Evolutionary conservation across 2,329 filamentous ascomycete species (phyloP), one percentile per base, ranked within the genome.

Genomic region (Sclerotinia minor): DNA sequence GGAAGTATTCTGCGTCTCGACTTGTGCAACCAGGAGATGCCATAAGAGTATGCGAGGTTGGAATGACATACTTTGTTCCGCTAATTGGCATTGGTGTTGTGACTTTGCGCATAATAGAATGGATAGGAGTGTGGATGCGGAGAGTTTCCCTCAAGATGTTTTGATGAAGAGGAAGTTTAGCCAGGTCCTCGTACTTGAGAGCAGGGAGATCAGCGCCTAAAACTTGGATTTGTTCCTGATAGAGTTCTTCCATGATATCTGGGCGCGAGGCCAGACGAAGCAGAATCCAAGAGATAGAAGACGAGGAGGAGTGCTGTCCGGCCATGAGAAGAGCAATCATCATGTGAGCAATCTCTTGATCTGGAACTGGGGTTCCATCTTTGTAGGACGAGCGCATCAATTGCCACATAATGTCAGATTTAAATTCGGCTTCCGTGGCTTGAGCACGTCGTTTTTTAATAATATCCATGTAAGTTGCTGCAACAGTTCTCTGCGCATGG

Each of bases 261-360:
- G 92, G 92, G 75, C 90, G 85, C 69, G 89, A 85, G 35, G 92
- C 92, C 49, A 96, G 86, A 72, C 89, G 90, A 52, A 96, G 84
- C 78, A 95, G 84, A 75, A 96, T 93, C 92, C 92, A 96, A 50
- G 92, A 87, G 75, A 87, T 89, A 50, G 91, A 94, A 26, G 92
- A 92, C 5, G 92, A 92, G 2, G 92, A 94, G 2, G 91, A 94
- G 81, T 96, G 92, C 78, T 96, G 92, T 67, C 92, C 92, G 69
- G 92, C 92, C 92, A 96, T 96, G 70, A 96, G 87, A 29, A 96
- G 85, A 7, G 92, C 92, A 79, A 96, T 96, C 91, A 96, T 94
- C 86, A 96, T 94, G 80, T 95, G 90, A 29, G 92, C 92, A 68
- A 96, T 86, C 79, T 96, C 92, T 75, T 90, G 84, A 76, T 96